These are phyloP conservation scores for Carex cristatella DNA, from an alignment of 176 grass and related monocot species.

Conservation along the genomic window DNA sequence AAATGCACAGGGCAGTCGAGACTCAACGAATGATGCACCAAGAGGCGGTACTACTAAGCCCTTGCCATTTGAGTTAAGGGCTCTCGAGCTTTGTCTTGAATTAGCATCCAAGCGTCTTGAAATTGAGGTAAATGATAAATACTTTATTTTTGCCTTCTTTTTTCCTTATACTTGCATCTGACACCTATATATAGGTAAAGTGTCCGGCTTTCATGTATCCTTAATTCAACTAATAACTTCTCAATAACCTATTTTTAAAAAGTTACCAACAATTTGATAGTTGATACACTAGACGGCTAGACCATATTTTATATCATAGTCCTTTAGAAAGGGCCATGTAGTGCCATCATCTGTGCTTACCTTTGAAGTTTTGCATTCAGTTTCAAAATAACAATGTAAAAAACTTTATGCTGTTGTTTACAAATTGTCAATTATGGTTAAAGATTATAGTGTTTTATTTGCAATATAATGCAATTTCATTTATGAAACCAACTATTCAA, in stretches of 20 bases:
- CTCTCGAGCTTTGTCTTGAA: constrained; percentile 66
- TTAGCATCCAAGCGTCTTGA: constrained; percentile 34
- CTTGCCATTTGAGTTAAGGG: constrained; percentile 63
- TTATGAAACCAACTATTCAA: neutral
- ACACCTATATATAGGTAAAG: neutral
- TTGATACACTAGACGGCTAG: neutral
- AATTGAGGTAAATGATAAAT: neutral
- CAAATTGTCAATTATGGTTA: neutral
- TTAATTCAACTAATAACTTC: neutral
- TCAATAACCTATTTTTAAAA: neutral
- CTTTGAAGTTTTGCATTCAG: neutral
- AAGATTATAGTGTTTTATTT: neutral
- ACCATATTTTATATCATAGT: neutral
- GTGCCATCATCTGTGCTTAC: neutral
- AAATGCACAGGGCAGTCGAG: neutral
- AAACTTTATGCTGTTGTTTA: neutral
- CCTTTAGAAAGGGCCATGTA: neutral
- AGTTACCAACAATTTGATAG: neutral
- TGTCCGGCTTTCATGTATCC: neutral
- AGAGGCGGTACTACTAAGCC: constrained; percentile 10
- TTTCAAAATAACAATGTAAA: neutral
- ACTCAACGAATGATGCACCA: neutral
- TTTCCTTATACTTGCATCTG: neutral
- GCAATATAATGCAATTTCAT: neutral
- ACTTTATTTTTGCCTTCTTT: neutral